Base-by-base conservation (phyloP, 352 stramenopile genomes). In the Salisapilia sapeloensis region DNA sequence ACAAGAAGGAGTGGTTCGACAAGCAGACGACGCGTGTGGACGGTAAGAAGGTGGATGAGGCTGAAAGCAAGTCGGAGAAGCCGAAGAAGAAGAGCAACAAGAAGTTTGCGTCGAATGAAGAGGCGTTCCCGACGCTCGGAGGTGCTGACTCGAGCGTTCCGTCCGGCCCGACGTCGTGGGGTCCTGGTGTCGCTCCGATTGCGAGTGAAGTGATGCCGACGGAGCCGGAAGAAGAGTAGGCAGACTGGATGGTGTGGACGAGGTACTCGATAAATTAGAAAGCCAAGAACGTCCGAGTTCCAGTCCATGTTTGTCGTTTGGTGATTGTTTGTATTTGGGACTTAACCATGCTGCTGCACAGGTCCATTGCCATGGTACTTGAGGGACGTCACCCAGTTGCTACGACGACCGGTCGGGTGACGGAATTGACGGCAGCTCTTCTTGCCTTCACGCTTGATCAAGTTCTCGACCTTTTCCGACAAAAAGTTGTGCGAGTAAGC, bases 1-100 rank as follows among this genome's bases (percentile, higher is more conserved):
- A 77, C n/a, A 97, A 96, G 78, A 97, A 98, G 60, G 47, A 71
- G 17, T 90, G 65, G 71, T 90, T 83, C 42, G 55, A 54, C 19
- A 57, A 57, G 42, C 70, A 90, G 55, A 82, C 62, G 20, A 44
- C 56, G 25, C 64, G 56, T 19, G 41, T 51, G 6, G 63, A 56
- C 37, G 30, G 43, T 8, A 59, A 60, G n/a, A 58, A 66, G 46
- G 26, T 48, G 8, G 31, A 39, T 7, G 44, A 36, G 8, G 34
- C 24, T 7, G 33, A 38, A 24, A 34, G 34, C 8, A 70, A 72
- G 43, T 72, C 74, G 54, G 71, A 63, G 41, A 42, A 44, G 14
- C 14, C 25, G 34, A 69, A 64, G 48, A 85, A 86, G 63, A 54
- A 55, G 45, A 44, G 38, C 30, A 77, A 62, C 53, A 82, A 83